phyloP scores from a whole-genome alignment of 805 yeast genomes.

The Candida arabinofermentans region DNA sequence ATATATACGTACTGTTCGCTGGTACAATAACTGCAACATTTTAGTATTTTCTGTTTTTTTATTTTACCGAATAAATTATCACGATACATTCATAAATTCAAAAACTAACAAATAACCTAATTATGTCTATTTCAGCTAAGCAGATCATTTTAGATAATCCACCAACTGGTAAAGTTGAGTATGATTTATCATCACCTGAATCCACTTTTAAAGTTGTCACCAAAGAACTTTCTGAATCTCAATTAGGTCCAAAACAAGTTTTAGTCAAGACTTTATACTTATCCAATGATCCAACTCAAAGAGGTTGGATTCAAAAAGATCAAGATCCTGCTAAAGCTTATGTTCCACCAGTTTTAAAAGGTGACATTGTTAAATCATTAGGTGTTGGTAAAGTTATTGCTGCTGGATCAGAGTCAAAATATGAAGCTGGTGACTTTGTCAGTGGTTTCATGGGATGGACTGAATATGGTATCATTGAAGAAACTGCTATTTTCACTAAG shows the following conservation, averaged over 20 bases:
- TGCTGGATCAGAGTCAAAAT: conserved; percentile 37
- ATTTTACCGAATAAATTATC: background rate
- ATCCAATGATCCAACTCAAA: conserved; percentile 62
- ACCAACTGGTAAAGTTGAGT: conserved; percentile 1
- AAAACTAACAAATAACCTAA: no score
- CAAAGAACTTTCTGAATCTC: conserved; percentile 2
- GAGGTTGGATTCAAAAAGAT: conserved; percentile 47
- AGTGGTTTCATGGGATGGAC: conserved; percentile 43
- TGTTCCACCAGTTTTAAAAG: conserved; percentile 36
- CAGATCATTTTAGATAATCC: conserved; percentile 3
- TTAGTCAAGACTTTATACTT: conserved; percentile 42
- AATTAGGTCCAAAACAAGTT: conserved; percentile 24
- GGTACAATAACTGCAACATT: no score
- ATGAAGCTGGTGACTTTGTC: conserved; percentile 41
- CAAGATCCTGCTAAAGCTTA: conserved; percentile 31
- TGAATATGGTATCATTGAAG: conserved; percentile 38
- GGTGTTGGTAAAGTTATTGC: conserved; percentile 50
- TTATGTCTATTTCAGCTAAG: no score
- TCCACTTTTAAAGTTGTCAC: conserved; percentile 14
- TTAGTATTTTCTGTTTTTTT: no score
- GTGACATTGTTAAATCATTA: conserved; percentile 40
- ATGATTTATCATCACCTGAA: conserved; percentile 8
- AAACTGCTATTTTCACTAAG: conserved; percentile 25
- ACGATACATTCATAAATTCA: no score
- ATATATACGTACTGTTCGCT: no score